A percentile compares a stretch with the other conserved stretches of the same genome.
Conservation (phyloP, 495 filamentous ascomycete species). For the Chaetomium tenue region DNA sequence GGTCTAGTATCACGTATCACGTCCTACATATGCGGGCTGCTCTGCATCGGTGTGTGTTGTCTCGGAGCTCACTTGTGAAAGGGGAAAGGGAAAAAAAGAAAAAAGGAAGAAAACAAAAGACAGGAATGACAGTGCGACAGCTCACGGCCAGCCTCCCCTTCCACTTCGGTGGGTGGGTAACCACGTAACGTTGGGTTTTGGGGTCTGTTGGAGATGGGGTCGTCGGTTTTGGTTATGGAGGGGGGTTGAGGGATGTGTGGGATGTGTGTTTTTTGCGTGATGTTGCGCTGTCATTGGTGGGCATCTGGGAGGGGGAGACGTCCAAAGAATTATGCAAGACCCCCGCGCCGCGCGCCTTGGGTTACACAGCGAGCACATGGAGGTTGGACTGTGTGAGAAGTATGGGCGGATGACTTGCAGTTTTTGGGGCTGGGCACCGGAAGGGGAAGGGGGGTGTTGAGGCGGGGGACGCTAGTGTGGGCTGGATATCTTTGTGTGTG, state of each 20-base stretch:
- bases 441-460: not conserved
- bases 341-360: slow-evolving; percentile 1
- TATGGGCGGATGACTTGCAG: slow-evolving; percentile 8
- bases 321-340: not conserved
- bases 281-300: not conserved
- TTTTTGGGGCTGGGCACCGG: slow-evolving; percentile 5
- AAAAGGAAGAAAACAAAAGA: no score
- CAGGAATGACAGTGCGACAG: no score
- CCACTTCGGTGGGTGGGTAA: no score
- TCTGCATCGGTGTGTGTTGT: not conserved
- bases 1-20: not conserved
- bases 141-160: no score
- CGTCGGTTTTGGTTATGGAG: no score
- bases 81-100: no score
- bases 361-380: slow-evolving; percentile 4
- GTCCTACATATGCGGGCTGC: not conserved
- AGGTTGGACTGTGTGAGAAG: not conserved
- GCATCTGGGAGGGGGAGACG: not conserved
- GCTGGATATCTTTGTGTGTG: not conserved
- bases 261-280: not conserved
- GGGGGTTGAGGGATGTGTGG: no score
- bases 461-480: not conserved
- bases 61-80: not conserved
- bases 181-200: no score
- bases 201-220: no score